These are phyloP conservation scores for Tilletia indica DNA, from an alignment of 1,284 basidiomycete genomes.

Conservation along the genomic window DNA sequence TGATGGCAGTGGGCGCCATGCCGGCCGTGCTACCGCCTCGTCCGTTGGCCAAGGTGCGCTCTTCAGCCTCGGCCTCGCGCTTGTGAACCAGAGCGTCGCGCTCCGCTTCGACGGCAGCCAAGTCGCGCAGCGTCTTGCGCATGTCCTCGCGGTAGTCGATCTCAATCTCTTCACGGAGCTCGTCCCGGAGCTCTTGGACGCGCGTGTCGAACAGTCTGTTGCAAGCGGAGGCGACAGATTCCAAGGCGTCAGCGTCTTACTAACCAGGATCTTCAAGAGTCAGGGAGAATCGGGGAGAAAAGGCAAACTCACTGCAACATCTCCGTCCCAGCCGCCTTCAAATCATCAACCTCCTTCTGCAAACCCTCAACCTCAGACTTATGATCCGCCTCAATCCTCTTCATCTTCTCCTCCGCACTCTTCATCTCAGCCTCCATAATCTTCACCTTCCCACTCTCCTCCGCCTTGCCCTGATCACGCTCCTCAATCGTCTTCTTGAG, in stretches of 20 bases:
- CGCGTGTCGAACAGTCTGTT: conserved; percentile 34
- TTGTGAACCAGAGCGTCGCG: conserved; percentile 69
- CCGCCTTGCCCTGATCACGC: conserved; percentile 27
- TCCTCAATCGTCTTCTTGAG: conserved; percentile 24
- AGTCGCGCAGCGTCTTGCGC: conserved; percentile 74
- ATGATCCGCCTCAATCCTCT: conserved; percentile 30
- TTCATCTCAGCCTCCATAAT: conserved; percentile 34
- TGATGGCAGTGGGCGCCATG: conserved; percentile 57
- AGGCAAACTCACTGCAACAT: conserved; percentile 9
- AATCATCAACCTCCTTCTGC: conserved; percentile 29
- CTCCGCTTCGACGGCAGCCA: conserved; percentile 68
- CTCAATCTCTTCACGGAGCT: conserved; percentile 55
- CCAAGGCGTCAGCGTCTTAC: no score
- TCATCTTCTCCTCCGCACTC: conserved; percentile 31
- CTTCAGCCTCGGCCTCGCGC: conserved; percentile 64
- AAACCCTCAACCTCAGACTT: conserved; percentile 21
- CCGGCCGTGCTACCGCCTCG: conserved; percentile 22
- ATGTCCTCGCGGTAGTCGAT: conserved; percentile 55
- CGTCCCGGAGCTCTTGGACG: conserved; percentile 40
- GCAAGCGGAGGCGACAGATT: no score
- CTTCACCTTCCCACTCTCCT: conserved; percentile 32
- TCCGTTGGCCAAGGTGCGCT: conserved; percentile 22
- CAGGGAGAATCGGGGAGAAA: neutral
- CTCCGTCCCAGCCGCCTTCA: conserved; percentile 14
- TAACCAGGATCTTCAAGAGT: neutral